phyloP scores from a whole-genome alignment of 768 basidiomycete species.

The Leccinum imitatum region DNA sequence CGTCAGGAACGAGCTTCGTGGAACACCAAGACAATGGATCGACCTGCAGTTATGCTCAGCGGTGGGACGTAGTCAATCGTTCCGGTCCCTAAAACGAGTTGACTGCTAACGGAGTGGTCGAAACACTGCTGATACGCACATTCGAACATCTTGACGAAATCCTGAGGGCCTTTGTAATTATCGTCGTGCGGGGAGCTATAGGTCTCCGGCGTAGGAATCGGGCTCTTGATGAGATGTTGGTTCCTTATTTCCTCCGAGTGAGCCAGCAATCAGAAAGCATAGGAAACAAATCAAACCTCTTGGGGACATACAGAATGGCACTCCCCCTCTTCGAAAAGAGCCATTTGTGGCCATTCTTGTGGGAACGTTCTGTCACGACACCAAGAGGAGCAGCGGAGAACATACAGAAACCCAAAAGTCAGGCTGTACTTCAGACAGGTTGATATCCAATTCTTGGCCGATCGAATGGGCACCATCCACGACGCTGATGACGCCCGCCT shows the following conservation, averaged over 20 bases:
- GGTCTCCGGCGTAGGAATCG: slow-evolving; percentile 53
- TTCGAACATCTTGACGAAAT: slow-evolving; percentile 53
- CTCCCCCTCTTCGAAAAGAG: slow-evolving; percentile 65
- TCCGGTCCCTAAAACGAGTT: slow-evolving; percentile 51
- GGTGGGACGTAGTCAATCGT: slow-evolving; percentile 56
- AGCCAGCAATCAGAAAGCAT: neutral
- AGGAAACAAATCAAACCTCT: slow-evolving; percentile 37
- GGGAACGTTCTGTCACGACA: neutral
- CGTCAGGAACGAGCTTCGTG: slow-evolving; percentile 4
- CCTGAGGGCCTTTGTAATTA: slow-evolving; percentile 25
- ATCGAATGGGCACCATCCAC: slow-evolving; percentile 81
- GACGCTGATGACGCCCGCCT: slow-evolving; percentile 61
- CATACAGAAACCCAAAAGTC: slow-evolving; percentile 80
- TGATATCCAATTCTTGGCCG: slow-evolving; percentile 64
- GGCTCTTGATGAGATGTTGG: slow-evolving; percentile 58
- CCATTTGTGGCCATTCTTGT: slow-evolving; percentile 86
- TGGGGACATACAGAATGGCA: slow-evolving; percentile 74
- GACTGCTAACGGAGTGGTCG: neutral
- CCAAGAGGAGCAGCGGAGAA: slow-evolving; percentile 1
- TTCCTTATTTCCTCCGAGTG: slow-evolving; percentile 41
- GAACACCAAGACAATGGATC: neutral
- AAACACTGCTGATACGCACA: slow-evolving; percentile 24
- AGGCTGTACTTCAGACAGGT: slow-evolving; percentile 53
- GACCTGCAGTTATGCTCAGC: slow-evolving; percentile 56
- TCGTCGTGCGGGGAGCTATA: slow-evolving; percentile 51